Evolutionary conservation across 305 asterid genomes (phyloP).

Genomic region (Solanum hybrid): DNA sequence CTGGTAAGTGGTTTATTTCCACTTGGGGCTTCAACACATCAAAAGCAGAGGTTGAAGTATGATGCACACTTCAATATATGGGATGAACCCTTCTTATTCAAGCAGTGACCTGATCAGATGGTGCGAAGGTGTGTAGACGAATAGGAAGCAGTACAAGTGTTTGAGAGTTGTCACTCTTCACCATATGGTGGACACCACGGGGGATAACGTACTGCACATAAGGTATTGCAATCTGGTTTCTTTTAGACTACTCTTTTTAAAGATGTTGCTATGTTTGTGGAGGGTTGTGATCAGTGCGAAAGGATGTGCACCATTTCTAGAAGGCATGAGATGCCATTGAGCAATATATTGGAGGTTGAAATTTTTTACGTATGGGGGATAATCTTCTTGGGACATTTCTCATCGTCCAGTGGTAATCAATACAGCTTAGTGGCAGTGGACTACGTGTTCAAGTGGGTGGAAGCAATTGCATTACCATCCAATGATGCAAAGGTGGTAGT

Average conservation of each 20-base stretch:
- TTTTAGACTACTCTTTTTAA: neutral
- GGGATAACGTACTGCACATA: neutral
- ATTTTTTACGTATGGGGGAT: neutral
- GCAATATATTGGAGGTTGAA: neutral
- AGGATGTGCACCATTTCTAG: neutral
- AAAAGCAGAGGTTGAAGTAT: neutral
- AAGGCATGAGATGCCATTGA: neutral
- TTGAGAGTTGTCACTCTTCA: neutral
- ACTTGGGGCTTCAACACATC: neutral
- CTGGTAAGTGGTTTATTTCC: neutral
- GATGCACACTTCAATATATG: neutral
- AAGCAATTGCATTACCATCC: neutral
- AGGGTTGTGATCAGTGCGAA: neutral
- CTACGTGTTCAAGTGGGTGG: neutral
- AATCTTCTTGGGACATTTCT: neutral
- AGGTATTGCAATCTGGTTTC: neutral
- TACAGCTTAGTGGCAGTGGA: neutral
- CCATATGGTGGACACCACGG: neutral
- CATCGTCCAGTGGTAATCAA: neutral
- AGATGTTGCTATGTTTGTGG: neutral
- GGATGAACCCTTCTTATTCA: neutral
- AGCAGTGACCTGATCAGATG: neutral
- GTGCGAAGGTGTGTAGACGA: neutral
- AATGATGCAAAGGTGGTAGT: neutral
- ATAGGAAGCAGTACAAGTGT: neutral